Evolutionary conservation across 345 rosid genomes (phyloP).

Genomic region (Eucalyptus decipiens): DNA sequence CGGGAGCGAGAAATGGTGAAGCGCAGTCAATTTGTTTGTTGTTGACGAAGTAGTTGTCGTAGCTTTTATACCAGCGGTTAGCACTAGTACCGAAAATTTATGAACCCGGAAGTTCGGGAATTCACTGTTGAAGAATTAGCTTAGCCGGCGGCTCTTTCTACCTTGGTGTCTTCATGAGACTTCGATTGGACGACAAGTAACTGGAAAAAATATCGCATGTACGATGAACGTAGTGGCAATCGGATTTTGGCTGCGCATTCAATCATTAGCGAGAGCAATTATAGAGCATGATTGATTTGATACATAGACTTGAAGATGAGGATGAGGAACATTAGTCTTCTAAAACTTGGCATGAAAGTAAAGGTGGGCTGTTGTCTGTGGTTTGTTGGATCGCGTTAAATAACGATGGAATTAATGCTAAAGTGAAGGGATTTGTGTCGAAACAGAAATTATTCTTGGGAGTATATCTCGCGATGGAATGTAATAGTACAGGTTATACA

Average conservation of each 20-base stretch:
- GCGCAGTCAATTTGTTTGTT: not conserved
- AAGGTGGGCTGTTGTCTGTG: not conserved
- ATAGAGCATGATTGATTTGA: not conserved
- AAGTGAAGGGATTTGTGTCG: not conserved
- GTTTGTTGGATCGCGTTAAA: not conserved
- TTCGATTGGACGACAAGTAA: not conserved
- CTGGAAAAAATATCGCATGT: not conserved
- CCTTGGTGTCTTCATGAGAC: not conserved
- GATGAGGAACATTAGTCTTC: not conserved
- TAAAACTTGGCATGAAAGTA: not conserved
- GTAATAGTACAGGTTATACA: not conserved
- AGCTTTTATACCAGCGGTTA: not conserved
- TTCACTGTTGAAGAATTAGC: not conserved
- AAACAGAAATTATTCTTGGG: not conserved
- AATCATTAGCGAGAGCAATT: not conserved
- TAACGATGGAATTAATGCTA: not conserved
- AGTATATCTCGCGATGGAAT: not conserved
- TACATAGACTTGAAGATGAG: not conserved
- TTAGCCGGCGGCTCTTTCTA: not conserved
- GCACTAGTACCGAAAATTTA: not conserved
- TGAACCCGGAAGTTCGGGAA: not conserved
- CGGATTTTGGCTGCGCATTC: not conserved
- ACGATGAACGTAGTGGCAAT: not conserved
- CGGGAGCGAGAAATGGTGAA: not conserved
- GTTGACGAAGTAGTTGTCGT: not conserved